phyloP scores from a whole-genome alignment of 768 basidiomycete genomes.

The Amanita exitialis region DNA sequence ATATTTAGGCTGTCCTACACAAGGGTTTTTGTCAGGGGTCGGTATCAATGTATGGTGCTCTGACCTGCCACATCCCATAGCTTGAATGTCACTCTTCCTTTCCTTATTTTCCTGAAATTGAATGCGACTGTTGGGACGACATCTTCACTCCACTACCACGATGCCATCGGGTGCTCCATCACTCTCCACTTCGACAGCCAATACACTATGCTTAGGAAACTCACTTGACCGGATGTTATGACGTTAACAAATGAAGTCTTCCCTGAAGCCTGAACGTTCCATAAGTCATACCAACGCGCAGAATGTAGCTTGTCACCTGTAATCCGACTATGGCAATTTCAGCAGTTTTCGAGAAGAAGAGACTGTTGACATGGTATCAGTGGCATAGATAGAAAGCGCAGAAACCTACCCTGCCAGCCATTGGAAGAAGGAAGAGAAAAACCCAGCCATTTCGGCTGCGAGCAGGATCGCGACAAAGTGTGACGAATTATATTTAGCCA shows the following conservation, averaged over 20 bases:
- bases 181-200: background rate
- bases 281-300: background rate
- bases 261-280: conserved; percentile 63
- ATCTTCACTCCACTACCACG: conserved; percentile 80
- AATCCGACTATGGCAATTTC: conserved; percentile 90
- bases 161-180: background rate
- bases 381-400: background rate
- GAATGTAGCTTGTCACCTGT: conserved; percentile 38
- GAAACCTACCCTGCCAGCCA: conserved; percentile 33
- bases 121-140: conserved; percentile 96
- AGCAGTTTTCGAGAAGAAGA: conserved; percentile 82
- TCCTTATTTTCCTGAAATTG: conserved; percentile 80
- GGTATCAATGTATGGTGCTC: conserved; percentile 11
- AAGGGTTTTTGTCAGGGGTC: conserved; percentile 5
- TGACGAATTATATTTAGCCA: background rate
- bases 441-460: conserved; percentile 23
- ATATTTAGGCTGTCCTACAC: conserved; percentile 80
- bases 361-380: conserved; percentile 24
- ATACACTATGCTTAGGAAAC: conserved; percentile 5
- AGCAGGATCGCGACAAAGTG: background rate
- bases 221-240: conserved; percentile 74
- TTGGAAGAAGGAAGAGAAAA: conserved; percentile 31
- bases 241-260: conserved; percentile 95
- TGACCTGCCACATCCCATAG: conserved; percentile 93
- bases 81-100: conserved; percentile 85